These are phyloP conservation scores for Quercus variabilis DNA, from an alignment of 306 rosid genomes.

Conservation along the genomic window DNA sequence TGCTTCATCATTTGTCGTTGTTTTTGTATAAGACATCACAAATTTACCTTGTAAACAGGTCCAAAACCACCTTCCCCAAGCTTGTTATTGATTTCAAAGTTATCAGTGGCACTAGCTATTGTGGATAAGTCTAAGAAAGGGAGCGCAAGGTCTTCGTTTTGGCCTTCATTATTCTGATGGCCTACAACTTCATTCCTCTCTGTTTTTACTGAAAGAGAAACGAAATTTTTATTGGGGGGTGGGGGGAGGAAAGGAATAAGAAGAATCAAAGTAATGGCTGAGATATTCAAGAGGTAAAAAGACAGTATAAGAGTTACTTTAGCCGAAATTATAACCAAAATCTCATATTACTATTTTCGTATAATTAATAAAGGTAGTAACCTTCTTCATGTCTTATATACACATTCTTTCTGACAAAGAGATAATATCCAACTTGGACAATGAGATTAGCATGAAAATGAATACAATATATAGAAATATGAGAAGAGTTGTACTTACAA, in stretches of 20 bases:
- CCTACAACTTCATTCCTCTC: not conserved
- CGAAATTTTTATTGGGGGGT: not conserved
- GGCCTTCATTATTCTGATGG: not conserved
- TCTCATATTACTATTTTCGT: no score
- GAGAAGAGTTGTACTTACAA: no score
- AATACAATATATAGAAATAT: no score
- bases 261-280: not conserved
- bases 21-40: no score
- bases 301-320: not conserved
- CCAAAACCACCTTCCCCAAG: conserved; percentile 71
- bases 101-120: conserved; percentile 37
- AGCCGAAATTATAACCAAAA: not conserved
- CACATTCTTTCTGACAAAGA: no score
- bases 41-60: conserved; percentile 43
- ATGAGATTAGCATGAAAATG: no score
- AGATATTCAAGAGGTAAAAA: not conserved
- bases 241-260: no score
- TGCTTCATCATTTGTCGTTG: not conserved
- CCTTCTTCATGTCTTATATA: no score
- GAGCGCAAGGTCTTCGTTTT: conserved; percentile 41
- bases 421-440: no score
- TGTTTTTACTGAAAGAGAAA: not conserved
- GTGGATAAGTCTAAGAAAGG: conserved; percentile 37
- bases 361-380: no score
- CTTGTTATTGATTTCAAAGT: conserved; percentile 38